Evolutionary conservation across 805 yeast genomes (phyloP).

Genomic region (Metschnikowia drakensbergensis): DNA sequence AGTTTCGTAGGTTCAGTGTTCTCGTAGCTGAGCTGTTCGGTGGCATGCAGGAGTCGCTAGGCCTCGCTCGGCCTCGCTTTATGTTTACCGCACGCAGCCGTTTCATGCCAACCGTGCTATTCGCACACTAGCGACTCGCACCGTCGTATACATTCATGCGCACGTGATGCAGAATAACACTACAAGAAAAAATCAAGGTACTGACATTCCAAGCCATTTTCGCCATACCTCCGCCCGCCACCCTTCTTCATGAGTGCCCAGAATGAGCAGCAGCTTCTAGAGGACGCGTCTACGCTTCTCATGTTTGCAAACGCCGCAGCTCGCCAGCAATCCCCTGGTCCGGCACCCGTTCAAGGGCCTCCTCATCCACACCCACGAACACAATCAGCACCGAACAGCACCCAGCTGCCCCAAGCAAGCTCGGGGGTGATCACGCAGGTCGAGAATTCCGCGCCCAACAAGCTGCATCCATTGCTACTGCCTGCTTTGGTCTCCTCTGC

Average conservation of each 20-base stretch:
- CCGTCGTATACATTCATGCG: slow-evolving; percentile 3
- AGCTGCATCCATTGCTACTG: not conserved
- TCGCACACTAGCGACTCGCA: not conserved
- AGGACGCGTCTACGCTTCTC: slow-evolving; percentile 59
- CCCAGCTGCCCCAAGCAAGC: not conserved
- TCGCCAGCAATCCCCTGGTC: slow-evolving; percentile 30
- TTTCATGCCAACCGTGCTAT: not conserved
- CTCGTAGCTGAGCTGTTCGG: too few species aligned
- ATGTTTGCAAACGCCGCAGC: slow-evolving; percentile 58
- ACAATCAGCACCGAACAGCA: not conserved
- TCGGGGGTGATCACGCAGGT: not conserved
- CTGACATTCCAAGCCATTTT: not conserved
- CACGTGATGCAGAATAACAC: slow-evolving; percentile 1
- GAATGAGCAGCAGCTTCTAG: slow-evolving; percentile 42
- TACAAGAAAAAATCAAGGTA: not conserved
- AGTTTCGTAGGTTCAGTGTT: too few species aligned
- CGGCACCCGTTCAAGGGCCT: not conserved
- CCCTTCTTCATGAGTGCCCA: slow-evolving; percentile 13
- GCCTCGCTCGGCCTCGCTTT: too few species aligned
- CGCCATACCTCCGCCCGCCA: not conserved
- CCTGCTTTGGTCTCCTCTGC: not conserved
- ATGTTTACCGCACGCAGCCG: not conserved
- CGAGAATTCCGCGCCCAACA: not conserved
- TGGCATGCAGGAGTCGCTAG: too few species aligned
- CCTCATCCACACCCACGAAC: not conserved